Evolutionary conservation across 2,329 filamentous ascomycete species (phyloP), one percentile per base, ranked within the genome.

Genomic region (Alternaria consortialis): DNA sequence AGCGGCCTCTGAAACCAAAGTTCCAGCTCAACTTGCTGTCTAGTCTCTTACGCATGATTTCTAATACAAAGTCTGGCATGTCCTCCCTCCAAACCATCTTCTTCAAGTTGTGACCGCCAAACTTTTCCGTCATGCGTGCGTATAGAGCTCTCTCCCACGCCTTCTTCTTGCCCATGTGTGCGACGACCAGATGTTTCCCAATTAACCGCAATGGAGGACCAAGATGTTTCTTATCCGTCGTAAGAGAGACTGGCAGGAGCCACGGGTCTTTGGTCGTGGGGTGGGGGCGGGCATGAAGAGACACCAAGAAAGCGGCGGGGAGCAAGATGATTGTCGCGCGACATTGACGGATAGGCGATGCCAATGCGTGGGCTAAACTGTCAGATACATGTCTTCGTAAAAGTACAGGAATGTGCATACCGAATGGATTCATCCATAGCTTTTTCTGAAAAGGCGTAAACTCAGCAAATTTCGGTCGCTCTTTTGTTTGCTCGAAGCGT

Each of bases 381-480:
- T 66, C 55, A 69, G 56, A 32, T 11, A 29, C 25, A 12, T 55
- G 12, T 29, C 13, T 39, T 46, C 48, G 37, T 3, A 17, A 17
- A 37, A 36, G 23, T 13, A 20, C 32, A 36, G 31, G 46, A 17
- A 31, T 5, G 13, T 32, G 23, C 36, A 31, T 80, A 90, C 89
- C 90, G 67, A 86, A 92, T 2, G 88, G 82, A 65, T 91, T 93
- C 37, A 82, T 82, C 31, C 80, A 80, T 2, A 93, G 79, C 60
- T 86, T 84, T 58, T 81, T 82, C 70, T 89, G 86, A 60, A 92
- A 86, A 2, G 82, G 77, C 2, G 80, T 79, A 27, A 80, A 75
- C 23, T 76, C 67, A 59, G 79, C 77, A 0, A 74, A 69, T 58
- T 82, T 82, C 43, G 76, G 82, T 62, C 79, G 67, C 13, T 73